Evolutionary conservation across 345 rosid genomes (phyloP).

Genomic region (thale cress (Arabidopsis thaliana)): DNA sequence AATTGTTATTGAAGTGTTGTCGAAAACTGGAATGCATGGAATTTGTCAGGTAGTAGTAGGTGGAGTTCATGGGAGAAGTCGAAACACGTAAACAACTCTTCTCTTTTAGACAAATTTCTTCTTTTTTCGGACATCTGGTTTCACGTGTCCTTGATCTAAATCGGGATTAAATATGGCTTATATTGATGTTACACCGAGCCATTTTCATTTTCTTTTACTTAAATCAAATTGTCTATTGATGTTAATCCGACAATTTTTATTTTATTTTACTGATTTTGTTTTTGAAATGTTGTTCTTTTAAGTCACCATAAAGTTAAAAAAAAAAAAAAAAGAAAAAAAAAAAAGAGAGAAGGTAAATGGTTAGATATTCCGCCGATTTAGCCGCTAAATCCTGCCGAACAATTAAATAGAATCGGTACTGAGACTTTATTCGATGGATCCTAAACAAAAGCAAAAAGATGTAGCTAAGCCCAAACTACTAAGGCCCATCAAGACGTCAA

Average conservation of each 20-base stretch:
- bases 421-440: not conserved
- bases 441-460: not conserved
- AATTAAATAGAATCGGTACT: not conserved
- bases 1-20: slow-evolving; percentile 3
- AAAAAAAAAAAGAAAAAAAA: no score
- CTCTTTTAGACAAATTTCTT: slow-evolving; percentile 15
- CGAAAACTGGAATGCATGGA: slow-evolving; percentile 33
- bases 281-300: no score
- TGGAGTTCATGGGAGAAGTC: slow-evolving; percentile 34
- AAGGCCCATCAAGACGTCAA: not conserved
- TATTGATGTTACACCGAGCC: no score
- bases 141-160: slow-evolving; percentile 31
- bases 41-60: slow-evolving; percentile 31
- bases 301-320: no score
- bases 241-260: no score
- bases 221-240: no score
- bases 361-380: not conserved
- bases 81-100: slow-evolving; percentile 17
- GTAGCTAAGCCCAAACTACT: not conserved
- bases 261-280: no score
- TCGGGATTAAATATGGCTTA: not conserved
- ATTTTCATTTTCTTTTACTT: no score
- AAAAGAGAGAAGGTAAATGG: not conserved
- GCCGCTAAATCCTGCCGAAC: not conserved
- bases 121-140: slow-evolving; percentile 8